These are phyloP conservation scores for Triticum urartu DNA, from an alignment of 176 grass and related monocot genomes.

Conservation along the genomic window DNA sequence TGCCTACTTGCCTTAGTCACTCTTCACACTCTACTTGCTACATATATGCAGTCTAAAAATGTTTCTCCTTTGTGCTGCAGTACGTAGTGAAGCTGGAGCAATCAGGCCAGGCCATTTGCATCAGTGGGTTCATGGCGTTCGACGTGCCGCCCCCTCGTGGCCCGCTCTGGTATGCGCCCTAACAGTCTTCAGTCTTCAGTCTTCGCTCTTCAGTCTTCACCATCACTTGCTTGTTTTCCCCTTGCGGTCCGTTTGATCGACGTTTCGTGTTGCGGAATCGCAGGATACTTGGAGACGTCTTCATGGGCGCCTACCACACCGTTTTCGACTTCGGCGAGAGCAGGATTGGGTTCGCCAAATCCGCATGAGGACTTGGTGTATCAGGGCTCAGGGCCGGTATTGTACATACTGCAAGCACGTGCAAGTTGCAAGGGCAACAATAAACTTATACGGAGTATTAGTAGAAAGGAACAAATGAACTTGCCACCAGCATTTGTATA, in stretches of 20 bases:
- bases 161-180: conserved; percentile 68
- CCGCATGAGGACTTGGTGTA: conserved; percentile 40
- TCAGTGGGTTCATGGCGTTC: conserved; percentile 88
- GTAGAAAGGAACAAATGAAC: not conserved
- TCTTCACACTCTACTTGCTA: not conserved
- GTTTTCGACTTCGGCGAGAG: conserved; percentile 79
- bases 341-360: conserved; percentile 77
- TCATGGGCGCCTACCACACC: conserved; percentile 97
- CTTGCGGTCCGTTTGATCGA: not conserved
- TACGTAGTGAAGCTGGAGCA: conserved; percentile 84
- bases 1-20: not conserved
- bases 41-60: not conserved
- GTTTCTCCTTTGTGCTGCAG: conserved; percentile 24
- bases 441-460: not conserved
- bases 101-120: conserved; percentile 58
- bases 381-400: not conserved
- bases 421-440: not conserved
- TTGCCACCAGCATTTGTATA: not conserved
- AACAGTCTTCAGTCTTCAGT: not conserved
- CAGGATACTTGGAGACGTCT: conserved; percentile 97
- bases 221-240: not conserved
- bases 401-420: not conserved
- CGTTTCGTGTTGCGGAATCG: not conserved
- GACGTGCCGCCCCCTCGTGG: conserved; percentile 68
- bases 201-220: not conserved